Evolutionary conservation across 192 early-diverging fungal genomes (phyloP).

Genomic region (Dispira parvispora): DNA sequence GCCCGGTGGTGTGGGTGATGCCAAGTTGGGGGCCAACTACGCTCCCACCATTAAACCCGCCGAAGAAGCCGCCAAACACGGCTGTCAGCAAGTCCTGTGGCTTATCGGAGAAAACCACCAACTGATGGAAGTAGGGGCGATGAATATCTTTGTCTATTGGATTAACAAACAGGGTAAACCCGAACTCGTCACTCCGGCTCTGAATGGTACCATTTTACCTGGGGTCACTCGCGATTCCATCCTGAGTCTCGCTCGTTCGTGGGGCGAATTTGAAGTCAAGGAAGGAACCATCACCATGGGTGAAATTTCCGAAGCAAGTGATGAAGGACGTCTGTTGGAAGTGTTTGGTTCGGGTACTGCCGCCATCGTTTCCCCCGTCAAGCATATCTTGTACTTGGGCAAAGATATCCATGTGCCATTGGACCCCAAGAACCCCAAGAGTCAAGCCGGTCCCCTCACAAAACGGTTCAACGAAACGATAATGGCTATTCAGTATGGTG

Average conservation of each 20-base stretch:
- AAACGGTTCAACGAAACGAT: constrained; percentile 68
- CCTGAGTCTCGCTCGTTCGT: constrained; percentile 50
- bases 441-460: constrained; percentile 76
- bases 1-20: constrained; percentile 87
- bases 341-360: constrained; percentile 95
- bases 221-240: constrained; percentile 93
- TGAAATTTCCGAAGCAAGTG: constrained; percentile 51
- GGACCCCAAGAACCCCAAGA: constrained; percentile 54
- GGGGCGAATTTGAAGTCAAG: constrained; percentile 77
- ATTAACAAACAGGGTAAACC: constrained; percentile 62
- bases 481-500: constrained; percentile 90
- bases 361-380: constrained; percentile 87
- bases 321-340: constrained; percentile 68
- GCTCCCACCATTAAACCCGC: constrained; percentile 44
- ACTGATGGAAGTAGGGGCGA: constrained; percentile 92
- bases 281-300: constrained; percentile 74
- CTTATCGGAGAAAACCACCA: constrained; percentile 71
- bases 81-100: constrained; percentile 92
- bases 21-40: constrained; percentile 68
- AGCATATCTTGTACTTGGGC: constrained; percentile 62
- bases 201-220: constrained; percentile 89
- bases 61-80: constrained; percentile 68
- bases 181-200: constrained; percentile 78
- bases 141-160: constrained; percentile 90
- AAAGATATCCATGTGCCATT: constrained; percentile 71